These are phyloP conservation scores for Cenococcum geophilum DNA, from an alignment of 495 filamentous ascomycete genomes.

Conservation along the genomic window DNA sequence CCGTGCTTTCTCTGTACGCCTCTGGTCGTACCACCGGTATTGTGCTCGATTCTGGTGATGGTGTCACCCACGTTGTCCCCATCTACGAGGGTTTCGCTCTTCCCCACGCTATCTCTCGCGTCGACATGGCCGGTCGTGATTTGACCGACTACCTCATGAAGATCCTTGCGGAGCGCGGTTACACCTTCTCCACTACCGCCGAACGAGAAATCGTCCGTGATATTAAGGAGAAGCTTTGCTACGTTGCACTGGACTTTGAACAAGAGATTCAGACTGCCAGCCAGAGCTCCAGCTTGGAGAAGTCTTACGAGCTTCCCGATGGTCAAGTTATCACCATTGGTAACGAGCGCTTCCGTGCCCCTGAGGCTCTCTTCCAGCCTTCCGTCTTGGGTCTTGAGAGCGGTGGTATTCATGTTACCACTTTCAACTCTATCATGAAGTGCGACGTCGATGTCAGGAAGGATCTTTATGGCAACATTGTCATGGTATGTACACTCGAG, in stretches of 20 bases:
- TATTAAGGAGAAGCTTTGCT: constrained; percentile 99
- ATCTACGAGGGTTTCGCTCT: constrained; percentile 99
- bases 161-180: constrained; percentile 97
- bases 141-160: constrained; percentile 99
- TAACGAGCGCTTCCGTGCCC: constrained; percentile 99
- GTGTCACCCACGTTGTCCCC: constrained; percentile 99
- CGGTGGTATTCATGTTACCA: constrained; percentile 98
- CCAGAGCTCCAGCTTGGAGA: constrained; percentile 96
- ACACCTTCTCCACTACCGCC: constrained; percentile 99
- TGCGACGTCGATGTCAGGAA: constrained; percentile 99
- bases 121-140: constrained; percentile 99
- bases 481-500: constrained; percentile 68
- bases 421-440: constrained; percentile 99
- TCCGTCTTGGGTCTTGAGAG: constrained; percentile 95
- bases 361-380: constrained; percentile 98
- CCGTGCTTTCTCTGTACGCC: constrained; percentile 96
- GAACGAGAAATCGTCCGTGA: constrained; percentile 99
- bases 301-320: constrained; percentile 99
- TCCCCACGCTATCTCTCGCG: constrained; percentile 97
- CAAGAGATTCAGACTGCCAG: constrained; percentile 99
- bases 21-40: constrained; percentile 99
- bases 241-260: constrained; percentile 99
- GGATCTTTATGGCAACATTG: constrained; percentile 99
- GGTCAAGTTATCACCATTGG: constrained; percentile 99
- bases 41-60: constrained; percentile 98